Base-by-base conservation (phyloP, 352 stramenopile genomes). In the Elongisporangium prolatum region DNA sequence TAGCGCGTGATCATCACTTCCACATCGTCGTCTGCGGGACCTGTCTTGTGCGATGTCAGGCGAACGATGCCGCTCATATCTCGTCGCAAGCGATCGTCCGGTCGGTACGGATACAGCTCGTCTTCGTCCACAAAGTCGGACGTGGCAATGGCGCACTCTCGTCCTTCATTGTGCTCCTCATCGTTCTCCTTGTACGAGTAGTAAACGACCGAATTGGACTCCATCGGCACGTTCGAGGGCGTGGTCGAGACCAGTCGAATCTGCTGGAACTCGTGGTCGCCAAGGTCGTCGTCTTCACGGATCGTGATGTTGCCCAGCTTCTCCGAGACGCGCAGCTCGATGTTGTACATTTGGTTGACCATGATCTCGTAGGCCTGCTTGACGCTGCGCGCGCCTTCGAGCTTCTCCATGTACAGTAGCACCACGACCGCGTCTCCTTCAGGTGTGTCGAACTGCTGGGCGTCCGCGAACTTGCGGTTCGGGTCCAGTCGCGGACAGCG, bases 311-410 rank as follows among this genome's bases (percentile, higher is more conserved):
- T 76, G 18, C 79, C 80, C 0, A 82, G 65, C 7, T 63, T 75
- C 56, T 90, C 80, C 7, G 80, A 88, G 60, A 88, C 81, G 34
- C 76, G 83, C 59, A 90, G 85, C 63, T 90, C 80, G 7, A 80
- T 65, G 57, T 88, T 90, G 52, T 60, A 69, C 37, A 76, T 62
- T 51, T 66, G 68, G 18, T 63, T 65, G 2, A 69, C 54, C 28
- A 80, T 24, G 24, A 71, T 67, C 24, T 86, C 76, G 58, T 74
- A 84, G 52, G 84, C 74, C 48, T 69, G 59, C 52, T 72, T 71
- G 17, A 77, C 73, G 18, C 62, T 75, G 37, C 54, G 58, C 9
- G 13, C 24, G 9, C 21, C 55, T 44, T 74, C 61, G 47, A 81
- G 65, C 51, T 73, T 71, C 20, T 72, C 78, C n/a, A 83, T 67